Percentiles rank a stretch among this genome's conserved stretches.
Conservation (phyloP, 148 eudicot genomes). For the Arbutus unedo region DNA sequence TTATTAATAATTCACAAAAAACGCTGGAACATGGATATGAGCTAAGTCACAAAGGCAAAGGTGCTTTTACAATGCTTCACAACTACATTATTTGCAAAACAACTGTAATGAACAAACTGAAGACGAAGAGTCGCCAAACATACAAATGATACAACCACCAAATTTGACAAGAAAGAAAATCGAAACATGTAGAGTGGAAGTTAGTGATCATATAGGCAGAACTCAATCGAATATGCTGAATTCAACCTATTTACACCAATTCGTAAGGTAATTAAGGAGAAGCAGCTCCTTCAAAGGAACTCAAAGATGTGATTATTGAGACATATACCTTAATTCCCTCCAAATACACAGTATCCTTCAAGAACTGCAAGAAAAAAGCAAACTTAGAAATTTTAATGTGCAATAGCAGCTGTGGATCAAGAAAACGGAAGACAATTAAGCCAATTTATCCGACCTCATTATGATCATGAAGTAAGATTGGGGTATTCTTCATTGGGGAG, state of each 20-base stretch:
- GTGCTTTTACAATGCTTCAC: not conserved
- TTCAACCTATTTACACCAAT: not conserved
- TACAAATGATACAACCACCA: not conserved
- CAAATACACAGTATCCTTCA: constrained; percentile 55
- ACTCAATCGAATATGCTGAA: not conserved
- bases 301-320: constrained; percentile 63
- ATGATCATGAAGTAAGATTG: constrained; percentile 90
- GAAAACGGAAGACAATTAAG: not conserved
- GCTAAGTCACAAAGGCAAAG: not conserved
- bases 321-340: constrained; percentile 78
- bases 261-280: not conserved
- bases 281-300: constrained; percentile 53
- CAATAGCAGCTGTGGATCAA: not conserved
- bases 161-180: not conserved
- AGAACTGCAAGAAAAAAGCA: constrained; percentile 38
- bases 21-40: too few species aligned
- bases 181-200: not conserved
- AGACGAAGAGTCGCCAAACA: not conserved
- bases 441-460: constrained; percentile 55
- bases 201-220: not conserved
- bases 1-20: not conserved
- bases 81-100: not conserved
- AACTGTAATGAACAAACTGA: not conserved
- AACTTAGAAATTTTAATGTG: not conserved
- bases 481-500: constrained; percentile 93